Evolutionary conservation across 768 basidiomycete species (phyloP).

Genomic region (Boletus fagicola): DNA sequence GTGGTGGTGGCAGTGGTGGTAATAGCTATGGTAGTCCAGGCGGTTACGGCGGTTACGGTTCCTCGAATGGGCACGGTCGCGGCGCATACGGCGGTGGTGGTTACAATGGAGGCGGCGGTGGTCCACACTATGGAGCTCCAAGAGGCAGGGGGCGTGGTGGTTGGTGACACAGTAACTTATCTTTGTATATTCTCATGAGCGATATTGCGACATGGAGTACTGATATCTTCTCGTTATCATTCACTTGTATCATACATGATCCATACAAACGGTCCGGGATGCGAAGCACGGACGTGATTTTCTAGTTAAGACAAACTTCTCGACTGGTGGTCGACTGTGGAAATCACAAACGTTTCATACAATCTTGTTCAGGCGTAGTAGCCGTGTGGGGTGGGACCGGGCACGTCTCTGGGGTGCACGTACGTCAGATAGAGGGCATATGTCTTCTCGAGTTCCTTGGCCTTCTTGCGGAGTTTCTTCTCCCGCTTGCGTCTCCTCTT

Average conservation of each 20-base stretch:
- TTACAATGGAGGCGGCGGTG: background rate
- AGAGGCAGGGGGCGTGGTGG: constrained; percentile 55
- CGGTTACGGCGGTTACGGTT: constrained; percentile 35
- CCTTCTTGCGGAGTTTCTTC: constrained; percentile 58
- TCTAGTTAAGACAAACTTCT: background rate
- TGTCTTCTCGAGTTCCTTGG: constrained; percentile 57
- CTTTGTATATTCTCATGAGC: constrained; percentile 17
- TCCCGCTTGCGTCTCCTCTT: constrained; percentile 61
- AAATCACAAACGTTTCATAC: background rate
- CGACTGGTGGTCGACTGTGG: background rate
- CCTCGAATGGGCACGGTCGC: constrained; percentile 29
- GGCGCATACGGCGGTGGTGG: constrained; percentile 41
- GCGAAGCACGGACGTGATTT: background rate
- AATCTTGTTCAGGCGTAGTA: constrained; percentile 23
- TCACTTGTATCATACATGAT: constrained; percentile 17
- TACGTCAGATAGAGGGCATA: constrained; percentile 65
- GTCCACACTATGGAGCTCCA: constrained; percentile 26
- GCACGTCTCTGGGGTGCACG: constrained; percentile 35
- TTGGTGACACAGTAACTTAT: constrained; percentile 38
- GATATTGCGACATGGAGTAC: constrained; percentile 2
- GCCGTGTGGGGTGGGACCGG: constrained; percentile 26
- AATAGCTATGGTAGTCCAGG: constrained; percentile 9
- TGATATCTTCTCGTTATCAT: constrained; percentile 8
- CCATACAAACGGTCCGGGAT: constrained; percentile 6
- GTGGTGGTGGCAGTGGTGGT: background rate